Evolutionary conservation across 768 basidiomycete species (phyloP).

Genomic region (Suillus cothurnatus): DNA sequence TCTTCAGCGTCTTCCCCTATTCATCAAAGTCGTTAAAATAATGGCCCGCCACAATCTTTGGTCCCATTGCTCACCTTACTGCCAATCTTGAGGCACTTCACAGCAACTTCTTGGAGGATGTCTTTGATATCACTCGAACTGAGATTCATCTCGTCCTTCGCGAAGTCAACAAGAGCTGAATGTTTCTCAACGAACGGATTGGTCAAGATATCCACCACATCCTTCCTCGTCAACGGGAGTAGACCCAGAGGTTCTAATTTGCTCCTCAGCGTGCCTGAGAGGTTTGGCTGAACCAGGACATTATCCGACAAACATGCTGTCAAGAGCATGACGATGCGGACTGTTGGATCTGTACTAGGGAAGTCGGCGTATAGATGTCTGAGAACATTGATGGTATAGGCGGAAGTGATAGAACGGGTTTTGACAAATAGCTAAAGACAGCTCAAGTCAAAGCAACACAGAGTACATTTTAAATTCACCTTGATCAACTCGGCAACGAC

Average conservation of each 20-base stretch:
- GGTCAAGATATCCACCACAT: slow-evolving; percentile 62
- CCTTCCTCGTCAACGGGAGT: slow-evolving; percentile 55
- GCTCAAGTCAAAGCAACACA: slow-evolving; percentile 11
- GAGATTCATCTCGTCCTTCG: slow-evolving; percentile 45
- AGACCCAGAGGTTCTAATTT: slow-evolving; percentile 60
- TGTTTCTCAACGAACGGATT: slow-evolving; percentile 73
- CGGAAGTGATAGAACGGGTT: slow-evolving; percentile 63
- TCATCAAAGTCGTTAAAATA: background rate
- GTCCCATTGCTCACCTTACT: slow-evolving; percentile 41
- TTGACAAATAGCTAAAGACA: slow-evolving; percentile 61
- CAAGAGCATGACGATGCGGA: slow-evolving; percentile 75
- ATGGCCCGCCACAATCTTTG: too few relatives aligned
- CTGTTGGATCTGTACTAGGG: slow-evolving; percentile 57
- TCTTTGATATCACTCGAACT: slow-evolving; percentile 41
- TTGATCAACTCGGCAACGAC: slow-evolving; percentile 69
- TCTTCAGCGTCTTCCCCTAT: slow-evolving; percentile 68
- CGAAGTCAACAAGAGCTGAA: slow-evolving; percentile 53
- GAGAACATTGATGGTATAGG: slow-evolving; percentile 51
- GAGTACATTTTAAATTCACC: slow-evolving; percentile 38
- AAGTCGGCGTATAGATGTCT: slow-evolving; percentile 69
- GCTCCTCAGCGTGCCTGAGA: slow-evolving; percentile 33
- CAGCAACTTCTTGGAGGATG: slow-evolving; percentile 61
- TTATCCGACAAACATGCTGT: slow-evolving; percentile 54
- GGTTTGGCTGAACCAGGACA: slow-evolving; percentile 28
- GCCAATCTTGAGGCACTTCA: slow-evolving; percentile 59